A percentile compares a stretch with the other conserved stretches of the same genome.
Conservation (phyloP, 805 yeast genomes). For the Cyberlindnera samutprakarnensis region DNA sequence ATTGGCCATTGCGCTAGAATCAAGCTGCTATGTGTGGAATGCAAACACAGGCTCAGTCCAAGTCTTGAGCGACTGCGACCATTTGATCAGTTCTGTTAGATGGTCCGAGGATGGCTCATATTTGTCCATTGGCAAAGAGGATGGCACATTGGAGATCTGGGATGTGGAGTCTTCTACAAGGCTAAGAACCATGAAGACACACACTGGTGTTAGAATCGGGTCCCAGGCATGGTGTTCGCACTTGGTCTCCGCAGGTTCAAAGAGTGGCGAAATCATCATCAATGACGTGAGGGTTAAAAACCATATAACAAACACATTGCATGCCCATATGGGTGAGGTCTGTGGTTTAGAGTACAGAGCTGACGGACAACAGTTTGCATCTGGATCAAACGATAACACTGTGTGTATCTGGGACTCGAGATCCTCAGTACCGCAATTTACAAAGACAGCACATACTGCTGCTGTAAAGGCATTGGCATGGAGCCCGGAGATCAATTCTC, state of each 20-base stretch:
- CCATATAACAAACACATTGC: conserved; percentile 57
- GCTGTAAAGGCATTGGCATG: conserved; percentile 94
- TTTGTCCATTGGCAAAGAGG: conserved; percentile 73
- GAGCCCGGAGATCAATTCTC: conserved; percentile 80
- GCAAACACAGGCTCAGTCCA: conserved; percentile 77
- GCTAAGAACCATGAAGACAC: conserved; percentile 65
- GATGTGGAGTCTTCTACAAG: conserved; percentile 74
- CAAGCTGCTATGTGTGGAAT: conserved; percentile 85
- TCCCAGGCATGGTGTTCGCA: conserved; percentile 82
- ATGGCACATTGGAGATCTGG: conserved; percentile 89
- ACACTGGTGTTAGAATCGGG: conserved; percentile 71
- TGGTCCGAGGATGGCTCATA: conserved; percentile 93
- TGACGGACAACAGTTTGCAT: conserved; percentile 81
- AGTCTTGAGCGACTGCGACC: conserved; percentile 51
- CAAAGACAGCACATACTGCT: conserved; percentile 77
- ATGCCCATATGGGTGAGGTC: conserved; percentile 77
- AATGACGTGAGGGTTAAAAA: conserved; percentile 84
- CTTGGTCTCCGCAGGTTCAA: conserved; percentile 76
- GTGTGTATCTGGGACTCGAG: conserved; percentile 93
- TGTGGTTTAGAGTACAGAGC: conserved; percentile 84
- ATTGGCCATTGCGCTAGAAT: conserved; percentile 83
- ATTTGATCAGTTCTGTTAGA: conserved; percentile 58
- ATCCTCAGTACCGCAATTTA: conserved; percentile 56
- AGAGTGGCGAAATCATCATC: conserved; percentile 75
- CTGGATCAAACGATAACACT: conserved; percentile 92